Evolutionary conservation across 2,329 filamentous ascomycete species (phyloP), one percentile per base, ranked within the genome.

Genomic region (Fusarium nelsonii): DNA sequence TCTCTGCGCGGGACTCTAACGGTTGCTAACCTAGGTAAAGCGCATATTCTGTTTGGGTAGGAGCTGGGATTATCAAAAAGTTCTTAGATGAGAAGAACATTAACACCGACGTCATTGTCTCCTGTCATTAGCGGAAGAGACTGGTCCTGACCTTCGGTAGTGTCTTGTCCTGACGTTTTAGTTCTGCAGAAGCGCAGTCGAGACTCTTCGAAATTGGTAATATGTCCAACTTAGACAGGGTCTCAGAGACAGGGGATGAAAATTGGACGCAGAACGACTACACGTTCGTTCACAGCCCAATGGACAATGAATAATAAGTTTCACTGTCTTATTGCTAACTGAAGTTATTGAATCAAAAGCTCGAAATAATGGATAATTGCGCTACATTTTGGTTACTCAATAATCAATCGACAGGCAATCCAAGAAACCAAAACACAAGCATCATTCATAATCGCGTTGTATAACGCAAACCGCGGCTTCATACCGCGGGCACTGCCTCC

Each of bases 101-200:
- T 50, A 16, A 50, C 43, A 36, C 36, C 57, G 40, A 70, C 62
- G 66, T 69, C 66, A 69, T 70, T 30, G 30, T 57, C 56, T 57
- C 43, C 56, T 57, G 45, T 52, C 45, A 48, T 43, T 36, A 46
- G 34, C 40, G 48, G 33, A 59, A 45, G 34, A 50, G 55, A 56
- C 55, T 62, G 55, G 65, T 36, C 65, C 49, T 66, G 65, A 28
- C 51, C 48, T 50, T 69, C 18, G 39, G 48, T 69, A 67, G 66
- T 67, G 62, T 26, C 53, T 48, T 56, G 67, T 53, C 67, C 60
- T 49, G 67, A 64, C 61, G 67, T 53, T 68, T 50, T 70, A 68
- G 67, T 62, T 51, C 32, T 40, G 28, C 14, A 8, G 36, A 32
- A 63, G 37, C 37, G 39, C 62, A 68, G 65, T 68, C 65, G 59